Percentiles rank a stretch among this genome's conserved stretches.
Evolutionary conservation across 1,139 yeast species (phyloP).

Genomic region (Blastobotrys aristatus): DNA sequence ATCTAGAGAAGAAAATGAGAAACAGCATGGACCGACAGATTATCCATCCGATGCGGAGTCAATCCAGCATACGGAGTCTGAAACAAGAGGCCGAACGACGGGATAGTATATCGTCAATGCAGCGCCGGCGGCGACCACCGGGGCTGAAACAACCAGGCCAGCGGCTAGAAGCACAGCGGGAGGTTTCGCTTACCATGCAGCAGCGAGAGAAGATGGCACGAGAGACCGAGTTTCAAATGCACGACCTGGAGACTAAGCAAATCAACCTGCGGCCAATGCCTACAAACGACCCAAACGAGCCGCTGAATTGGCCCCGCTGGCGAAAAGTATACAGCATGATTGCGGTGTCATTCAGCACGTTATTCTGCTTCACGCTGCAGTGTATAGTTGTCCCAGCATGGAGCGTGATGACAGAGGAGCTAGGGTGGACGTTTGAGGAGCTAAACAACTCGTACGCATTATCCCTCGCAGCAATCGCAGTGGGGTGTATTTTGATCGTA

Average conservation of each 20-base stretch:
- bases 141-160: neutral
- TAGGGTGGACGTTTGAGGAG: constrained; percentile 41
- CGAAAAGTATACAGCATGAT: constrained; percentile 38
- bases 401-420: constrained; percentile 40
- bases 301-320: constrained; percentile 39
- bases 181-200: neutral
- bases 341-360: constrained; percentile 38
- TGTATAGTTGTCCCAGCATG: constrained; percentile 40
- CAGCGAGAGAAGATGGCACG: neutral
- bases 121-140: neutral
- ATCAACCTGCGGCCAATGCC: constrained; percentile 34
- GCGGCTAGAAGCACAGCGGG: neutral
- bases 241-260: constrained; percentile 6
- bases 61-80: neutral
- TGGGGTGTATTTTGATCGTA: constrained; percentile 44
- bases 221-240: constrained; percentile 12
- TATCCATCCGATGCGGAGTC: neutral
- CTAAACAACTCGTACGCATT: constrained; percentile 23
- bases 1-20: no score
- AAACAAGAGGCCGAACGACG: neutral
- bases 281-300: constrained; percentile 44
- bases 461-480: constrained; percentile 28
- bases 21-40: neutral
- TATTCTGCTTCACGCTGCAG: constrained; percentile 17
- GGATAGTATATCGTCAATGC: neutral